Percentiles rank a stretch among this genome's conserved stretches.
Conservation (phyloP, 129 eudicot genomes). For the Lactuca sativa region DNA sequence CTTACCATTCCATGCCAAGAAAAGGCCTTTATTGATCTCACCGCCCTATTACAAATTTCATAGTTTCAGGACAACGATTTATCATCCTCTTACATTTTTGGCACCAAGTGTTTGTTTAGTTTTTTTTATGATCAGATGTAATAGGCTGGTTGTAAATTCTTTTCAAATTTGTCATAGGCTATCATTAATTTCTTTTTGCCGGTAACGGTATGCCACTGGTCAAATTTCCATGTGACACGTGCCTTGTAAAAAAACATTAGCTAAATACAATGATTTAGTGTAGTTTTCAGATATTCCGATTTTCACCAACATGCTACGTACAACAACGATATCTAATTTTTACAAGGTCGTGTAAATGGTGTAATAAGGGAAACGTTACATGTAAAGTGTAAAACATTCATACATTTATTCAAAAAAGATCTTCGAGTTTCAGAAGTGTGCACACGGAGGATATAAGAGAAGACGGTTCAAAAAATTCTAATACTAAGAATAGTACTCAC, state of each 20-base stretch:
- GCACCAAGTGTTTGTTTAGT: neutral
- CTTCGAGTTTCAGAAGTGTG: too few relatives aligned
- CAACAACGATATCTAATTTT: too few relatives aligned
- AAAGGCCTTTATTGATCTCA: slow-evolving; percentile 30
- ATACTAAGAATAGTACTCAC: too few relatives aligned
- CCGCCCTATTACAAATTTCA: slow-evolving; percentile 13
- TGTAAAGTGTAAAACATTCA: too few relatives aligned
- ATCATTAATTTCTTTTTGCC: neutral
- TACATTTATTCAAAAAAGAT: too few relatives aligned
- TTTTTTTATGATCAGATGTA: too few relatives aligned
- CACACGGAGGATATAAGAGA: too few relatives aligned
- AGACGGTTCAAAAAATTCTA: too few relatives aligned
- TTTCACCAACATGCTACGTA: too few relatives aligned
- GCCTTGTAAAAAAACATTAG: neutral
- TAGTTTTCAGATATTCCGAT: too few relatives aligned
- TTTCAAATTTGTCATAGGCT: neutral
- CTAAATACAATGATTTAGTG: neutral
- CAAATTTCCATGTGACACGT: neutral
- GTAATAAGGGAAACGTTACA: too few relatives aligned
- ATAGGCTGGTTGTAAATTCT: neutral
- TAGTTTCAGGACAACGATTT: neutral
- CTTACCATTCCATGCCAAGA: slow-evolving; percentile 44
- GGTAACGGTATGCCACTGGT: neutral
- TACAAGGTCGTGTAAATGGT: too few relatives aligned
- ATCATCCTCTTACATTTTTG: neutral